A percentile compares a stretch with the other conserved stretches of the same genome.
Conservation (phyloP, 2,329 filamentous ascomycete species). For the Epichloe coenophiala region DNA sequence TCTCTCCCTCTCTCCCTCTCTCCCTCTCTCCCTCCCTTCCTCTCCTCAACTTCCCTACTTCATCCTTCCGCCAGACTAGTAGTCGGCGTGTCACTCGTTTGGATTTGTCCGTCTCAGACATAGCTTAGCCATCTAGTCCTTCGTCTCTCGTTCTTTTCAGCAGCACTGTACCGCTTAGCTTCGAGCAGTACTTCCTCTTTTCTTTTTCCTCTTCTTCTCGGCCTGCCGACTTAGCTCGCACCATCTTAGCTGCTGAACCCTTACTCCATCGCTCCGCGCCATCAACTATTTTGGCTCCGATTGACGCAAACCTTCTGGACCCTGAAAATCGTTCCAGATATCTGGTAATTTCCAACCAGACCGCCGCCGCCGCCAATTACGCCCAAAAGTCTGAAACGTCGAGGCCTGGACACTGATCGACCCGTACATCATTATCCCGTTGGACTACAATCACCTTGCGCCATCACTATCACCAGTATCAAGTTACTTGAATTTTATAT, state of each 20-base stretch:
- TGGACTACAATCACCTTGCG: not conserved
- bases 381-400: not conserved
- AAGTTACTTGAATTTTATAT: not conserved
- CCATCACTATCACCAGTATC: not conserved
- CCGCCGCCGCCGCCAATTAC: no score
- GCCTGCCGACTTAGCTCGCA: not conserved
- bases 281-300: not conserved
- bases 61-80: not conserved
- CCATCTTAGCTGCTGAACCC: not conserved
- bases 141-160: not conserved
- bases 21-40: not conserved
- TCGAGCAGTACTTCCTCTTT: not conserved
- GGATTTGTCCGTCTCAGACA: not conserved
- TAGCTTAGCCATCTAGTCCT: not conserved
- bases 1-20: no score
- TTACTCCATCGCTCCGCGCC: not conserved
- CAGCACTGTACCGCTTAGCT: not conserved
- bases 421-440: not conserved
- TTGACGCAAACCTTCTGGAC: not conserved
- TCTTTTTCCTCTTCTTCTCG: not conserved
- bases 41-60: not conserved
- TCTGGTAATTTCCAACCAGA: not conserved
- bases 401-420: not conserved
- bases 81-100: conserved; percentile 6
- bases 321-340: not conserved